Percentiles rank a stretch among this genome's conserved stretches.
These are phyloP conservation scores for Monsonia emarginata DNA, from an alignment of 441 rosid genomes.

Conservation along the genomic window DNA sequence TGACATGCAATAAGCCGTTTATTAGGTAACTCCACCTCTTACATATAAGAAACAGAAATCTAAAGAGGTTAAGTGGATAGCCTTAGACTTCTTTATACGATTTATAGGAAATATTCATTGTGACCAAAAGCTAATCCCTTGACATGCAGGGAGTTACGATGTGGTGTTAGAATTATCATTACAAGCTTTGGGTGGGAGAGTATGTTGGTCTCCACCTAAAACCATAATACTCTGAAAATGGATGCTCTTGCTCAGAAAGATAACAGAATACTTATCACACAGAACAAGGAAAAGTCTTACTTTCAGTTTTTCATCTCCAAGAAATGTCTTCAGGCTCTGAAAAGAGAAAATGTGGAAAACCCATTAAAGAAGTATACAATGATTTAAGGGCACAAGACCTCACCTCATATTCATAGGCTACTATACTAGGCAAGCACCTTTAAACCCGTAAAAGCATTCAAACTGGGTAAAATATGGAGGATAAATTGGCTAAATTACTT, in stretches of 20 bases:
- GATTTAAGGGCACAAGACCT: conserved; percentile 3
- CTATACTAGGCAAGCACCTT: not conserved
- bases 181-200: not conserved
- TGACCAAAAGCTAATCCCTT: not conserved
- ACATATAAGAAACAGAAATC: not conserved
- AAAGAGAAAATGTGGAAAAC: conserved; percentile 15
- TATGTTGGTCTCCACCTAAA: not conserved
- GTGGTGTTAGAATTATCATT: not conserved
- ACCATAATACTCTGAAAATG: not conserved
- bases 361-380: conserved; percentile 16
- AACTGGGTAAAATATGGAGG: not conserved
- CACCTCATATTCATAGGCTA: not conserved
- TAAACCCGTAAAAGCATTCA: not conserved
- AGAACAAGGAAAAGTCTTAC: conserved; percentile 26
- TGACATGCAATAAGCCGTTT: not conserved
- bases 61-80: too few species aligned
- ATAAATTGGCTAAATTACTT: not conserved
- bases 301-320: conserved; percentile 82
- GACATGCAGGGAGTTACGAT: not conserved
- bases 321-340: conserved; percentile 77
- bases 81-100: not conserved
- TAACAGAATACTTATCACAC: not conserved
- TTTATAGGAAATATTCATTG: not conserved
- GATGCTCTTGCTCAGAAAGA: not conserved
- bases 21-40: not conserved